Conservation (phyloP, 1,284 basidiomycete species). For the Papiliotrema nemorosa region DNA sequence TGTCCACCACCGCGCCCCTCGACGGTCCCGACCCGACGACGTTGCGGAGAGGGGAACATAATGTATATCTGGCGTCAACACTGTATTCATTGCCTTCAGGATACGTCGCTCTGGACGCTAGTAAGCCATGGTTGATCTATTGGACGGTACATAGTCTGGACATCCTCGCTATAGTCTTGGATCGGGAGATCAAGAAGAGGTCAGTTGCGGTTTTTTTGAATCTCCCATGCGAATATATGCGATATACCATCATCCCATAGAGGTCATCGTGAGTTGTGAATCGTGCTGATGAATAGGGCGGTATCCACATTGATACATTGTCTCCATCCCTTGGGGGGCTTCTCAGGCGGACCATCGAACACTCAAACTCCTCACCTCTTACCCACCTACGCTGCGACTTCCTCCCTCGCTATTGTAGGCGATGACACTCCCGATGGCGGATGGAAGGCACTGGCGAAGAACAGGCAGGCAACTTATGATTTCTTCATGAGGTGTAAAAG, state of each 20-base stretch:
- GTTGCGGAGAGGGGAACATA: constrained; percentile 35
- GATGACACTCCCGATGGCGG: constrained; percentile 59
- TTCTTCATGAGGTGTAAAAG: constrained; percentile 94
- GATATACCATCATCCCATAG: too few species aligned
- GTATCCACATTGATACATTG: constrained; percentile 63
- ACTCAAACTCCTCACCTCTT: constrained; percentile 79
- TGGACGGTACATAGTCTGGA: constrained; percentile 84
- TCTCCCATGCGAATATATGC: too few species aligned
- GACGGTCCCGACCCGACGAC: constrained; percentile 17
- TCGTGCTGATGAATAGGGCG: constrained; percentile 13
- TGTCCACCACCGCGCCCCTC: constrained; percentile 40
- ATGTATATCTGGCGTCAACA: constrained; percentile 33
- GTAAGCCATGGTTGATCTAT: constrained; percentile 86
- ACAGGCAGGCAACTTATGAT: constrained; percentile 69
- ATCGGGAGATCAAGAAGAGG: constrained; percentile 69
- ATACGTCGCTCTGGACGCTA: constrained; percentile 82
- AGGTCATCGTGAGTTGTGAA: too few species aligned
- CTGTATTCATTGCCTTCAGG: constrained; percentile 58
- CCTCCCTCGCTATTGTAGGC: constrained; percentile 77
- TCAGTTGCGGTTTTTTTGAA: constrained; percentile 44
- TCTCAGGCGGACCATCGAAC: constrained; percentile 77
- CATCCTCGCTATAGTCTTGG: constrained; percentile 69
- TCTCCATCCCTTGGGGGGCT: constrained; percentile 80
- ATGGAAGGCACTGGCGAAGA: constrained; percentile 71
- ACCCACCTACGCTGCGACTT: constrained; percentile 85